These are phyloP conservation scores for Ophiognomonia clavigignenti-juglandacearum DNA, from an alignment of 2,329 filamentous ascomycete species.

Conservation along the genomic window DNA sequence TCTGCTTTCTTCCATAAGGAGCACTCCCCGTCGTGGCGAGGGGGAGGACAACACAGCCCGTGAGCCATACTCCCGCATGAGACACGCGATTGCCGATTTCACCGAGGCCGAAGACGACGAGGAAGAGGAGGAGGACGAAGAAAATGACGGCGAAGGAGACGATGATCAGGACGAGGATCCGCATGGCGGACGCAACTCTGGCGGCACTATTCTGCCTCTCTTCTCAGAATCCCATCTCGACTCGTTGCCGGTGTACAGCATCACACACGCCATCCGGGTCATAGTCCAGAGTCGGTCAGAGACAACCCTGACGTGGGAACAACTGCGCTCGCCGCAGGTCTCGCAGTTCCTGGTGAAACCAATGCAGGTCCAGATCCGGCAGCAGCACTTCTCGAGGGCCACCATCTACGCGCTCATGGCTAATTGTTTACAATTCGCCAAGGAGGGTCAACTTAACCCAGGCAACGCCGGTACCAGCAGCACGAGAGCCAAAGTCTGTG, in stretches of 20 bases:
- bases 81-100: slow-evolving; percentile 60
- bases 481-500: slow-evolving; percentile 83
- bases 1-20: slow-evolving; percentile 27
- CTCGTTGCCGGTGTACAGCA: slow-evolving; percentile 79
- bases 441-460: slow-evolving; percentile 76
- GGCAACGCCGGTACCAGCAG: slow-evolving; percentile 79
- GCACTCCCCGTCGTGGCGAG: slow-evolving; percentile 19
- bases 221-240: slow-evolving; percentile 80
- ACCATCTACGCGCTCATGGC: slow-evolving; percentile 88
- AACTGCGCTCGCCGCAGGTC: slow-evolving; percentile 90
- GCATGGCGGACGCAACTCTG: slow-evolving; percentile 19
- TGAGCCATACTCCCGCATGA: slow-evolving; percentile 31
- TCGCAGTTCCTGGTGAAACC: slow-evolving; percentile 95
- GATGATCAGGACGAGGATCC: too few species aligned
- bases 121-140: slow-evolving; percentile 34
- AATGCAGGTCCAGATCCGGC: slow-evolving; percentile 83
- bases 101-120: slow-evolving; percentile 57
- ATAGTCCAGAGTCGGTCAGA: slow-evolving; percentile 82
- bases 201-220: slow-evolving; percentile 56
- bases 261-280: slow-evolving; percentile 84
- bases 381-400: slow-evolving; percentile 77
- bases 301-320: slow-evolving; percentile 90
- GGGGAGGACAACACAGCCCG: slow-evolving; percentile 17
- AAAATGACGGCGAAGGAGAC: slow-evolving; percentile 27
- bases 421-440: slow-evolving; percentile 89